Base-by-base conservation (phyloP, 805 yeast species). In the Cyberlindnera saturnus region DNA sequence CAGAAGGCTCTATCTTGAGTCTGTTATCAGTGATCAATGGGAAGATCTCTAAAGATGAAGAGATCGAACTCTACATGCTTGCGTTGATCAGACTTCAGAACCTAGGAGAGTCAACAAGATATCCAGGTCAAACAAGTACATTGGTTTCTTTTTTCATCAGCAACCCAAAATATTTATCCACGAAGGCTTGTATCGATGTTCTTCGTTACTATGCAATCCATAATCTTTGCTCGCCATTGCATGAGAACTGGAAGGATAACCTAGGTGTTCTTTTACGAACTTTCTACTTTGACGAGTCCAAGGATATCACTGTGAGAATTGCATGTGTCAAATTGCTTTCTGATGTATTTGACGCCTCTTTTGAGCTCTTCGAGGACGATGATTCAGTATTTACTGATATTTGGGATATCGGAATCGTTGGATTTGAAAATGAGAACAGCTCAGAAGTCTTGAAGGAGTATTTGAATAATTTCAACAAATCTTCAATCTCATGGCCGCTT, bases 151-250 rank as follows among this genome's bases (percentile, higher is more conserved):
- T 75, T 36, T 69, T 74, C 36, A 49, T 74, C 30, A 50, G 51
- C 5, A 56, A 72, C 49, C 50, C 72, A 15, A 60, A 58, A 3
- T 57, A 59, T 39, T 49, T 78, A 23, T 62, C 70, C 10, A 62
- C 63, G 1, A 61, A 59, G 4, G 62, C 64, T 10, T 66, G 73
- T n/a, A 49, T 60, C 5, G 69, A 65, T 40, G 70, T 84, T 3
- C 56, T 83, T 23, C 60, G 65, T 3, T 71, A 64, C 50, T 81
- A 77, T 55, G 61, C 63, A 4, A 64, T 67, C 11, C 75, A 75
- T 41, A 70, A 73, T 41, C 54, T 71, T 28, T 82, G 90, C 53
- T 69, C 80, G 3, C 74, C 79, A 10, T 56, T 79, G 6, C 61
- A 73, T 28, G 64, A 71, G 0, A 59, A 67, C 8, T 82, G 89